phyloP scores from a whole-genome alignment of 352 stramenopile species.

The Phytophthora citricola region DNA sequence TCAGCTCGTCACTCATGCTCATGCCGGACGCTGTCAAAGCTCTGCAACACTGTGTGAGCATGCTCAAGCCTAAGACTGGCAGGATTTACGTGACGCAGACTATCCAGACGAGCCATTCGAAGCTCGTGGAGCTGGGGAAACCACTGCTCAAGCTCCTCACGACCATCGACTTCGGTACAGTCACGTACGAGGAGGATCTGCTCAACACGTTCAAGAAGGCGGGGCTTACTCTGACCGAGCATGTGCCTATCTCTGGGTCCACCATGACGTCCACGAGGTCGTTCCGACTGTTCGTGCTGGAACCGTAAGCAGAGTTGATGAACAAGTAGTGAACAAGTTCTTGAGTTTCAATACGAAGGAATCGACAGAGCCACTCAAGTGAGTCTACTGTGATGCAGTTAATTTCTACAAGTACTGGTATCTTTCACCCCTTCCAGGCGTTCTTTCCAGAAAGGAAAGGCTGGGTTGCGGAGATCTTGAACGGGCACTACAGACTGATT shows the following conservation, averaged over 20 bases:
- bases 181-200: conserved; percentile 87
- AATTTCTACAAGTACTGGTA: too few relatives aligned
- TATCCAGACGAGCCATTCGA: conserved; percentile 84
- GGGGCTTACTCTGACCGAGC: conserved; percentile 56
- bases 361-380: neutral
- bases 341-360: neutral
- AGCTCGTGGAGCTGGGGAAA: conserved; percentile 81
- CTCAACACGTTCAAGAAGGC: conserved; percentile 71
- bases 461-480: conserved; percentile 16
- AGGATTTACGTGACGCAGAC: conserved; percentile 92
- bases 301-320: conserved; percentile 32
- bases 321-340: neutral
- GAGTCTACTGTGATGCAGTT: neutral
- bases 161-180: conserved; percentile 93
- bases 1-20: conserved; percentile 92
- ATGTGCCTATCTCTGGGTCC: conserved; percentile 67
- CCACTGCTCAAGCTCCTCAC: conserved; percentile 93
- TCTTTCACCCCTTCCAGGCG: neutral
- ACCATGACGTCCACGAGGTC: conserved; percentile 65
- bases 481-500: conserved; percentile 26
- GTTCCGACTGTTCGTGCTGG: conserved; percentile 70
- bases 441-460: conserved; percentile 16
- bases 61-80: conserved; percentile 71
- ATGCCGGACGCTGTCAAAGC: conserved; percentile 90
- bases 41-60: conserved; percentile 64